These are phyloP conservation scores for Myochromella boudieri DNA, from an alignment of 768 basidiomycete species.

Conservation along the genomic window DNA sequence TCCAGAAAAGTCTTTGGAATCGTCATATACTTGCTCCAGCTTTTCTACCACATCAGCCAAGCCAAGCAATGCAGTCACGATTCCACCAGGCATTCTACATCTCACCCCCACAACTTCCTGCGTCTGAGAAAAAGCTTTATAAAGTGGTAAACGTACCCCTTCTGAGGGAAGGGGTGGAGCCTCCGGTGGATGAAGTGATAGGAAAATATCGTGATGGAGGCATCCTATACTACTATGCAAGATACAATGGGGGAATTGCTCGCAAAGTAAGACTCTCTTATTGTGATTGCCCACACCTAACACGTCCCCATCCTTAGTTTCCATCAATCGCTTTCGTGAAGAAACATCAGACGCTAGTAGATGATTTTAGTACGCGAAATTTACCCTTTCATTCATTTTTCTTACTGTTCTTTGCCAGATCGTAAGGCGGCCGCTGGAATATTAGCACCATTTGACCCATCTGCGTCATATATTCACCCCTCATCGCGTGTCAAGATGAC, in stretches of 20 bases:
- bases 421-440: slow-evolving; percentile 40
- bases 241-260: slow-evolving; percentile 54
- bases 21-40: not conserved
- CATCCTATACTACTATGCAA: slow-evolving; percentile 60
- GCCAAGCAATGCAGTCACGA: not conserved
- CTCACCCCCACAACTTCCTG: slow-evolving; percentile 33
- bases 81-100: slow-evolving; percentile 30
- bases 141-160: slow-evolving; percentile 31
- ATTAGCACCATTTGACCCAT: slow-evolving; percentile 60
- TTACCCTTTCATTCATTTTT: slow-evolving; percentile 7
- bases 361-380: slow-evolving; percentile 51
- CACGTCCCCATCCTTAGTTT: slow-evolving; percentile 40
- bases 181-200: slow-evolving; percentile 48
- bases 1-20: slow-evolving; percentile 8
- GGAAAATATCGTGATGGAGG: slow-evolving; percentile 48
- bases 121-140: slow-evolving; percentile 41
- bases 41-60: not conserved
- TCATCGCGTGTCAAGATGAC: slow-evolving; percentile 49
- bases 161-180: slow-evolving; percentile 30
- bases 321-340: slow-evolving; percentile 35
- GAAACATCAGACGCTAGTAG: slow-evolving; percentile 44
- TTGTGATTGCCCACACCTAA: slow-evolving; percentile 16
- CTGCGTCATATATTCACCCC: slow-evolving; percentile 56
- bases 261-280: slow-evolving; percentile 46
- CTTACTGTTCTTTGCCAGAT: slow-evolving; percentile 33